Conservation (phyloP, 176 grass and related monocot species). For the Musa acuminata region DNA sequence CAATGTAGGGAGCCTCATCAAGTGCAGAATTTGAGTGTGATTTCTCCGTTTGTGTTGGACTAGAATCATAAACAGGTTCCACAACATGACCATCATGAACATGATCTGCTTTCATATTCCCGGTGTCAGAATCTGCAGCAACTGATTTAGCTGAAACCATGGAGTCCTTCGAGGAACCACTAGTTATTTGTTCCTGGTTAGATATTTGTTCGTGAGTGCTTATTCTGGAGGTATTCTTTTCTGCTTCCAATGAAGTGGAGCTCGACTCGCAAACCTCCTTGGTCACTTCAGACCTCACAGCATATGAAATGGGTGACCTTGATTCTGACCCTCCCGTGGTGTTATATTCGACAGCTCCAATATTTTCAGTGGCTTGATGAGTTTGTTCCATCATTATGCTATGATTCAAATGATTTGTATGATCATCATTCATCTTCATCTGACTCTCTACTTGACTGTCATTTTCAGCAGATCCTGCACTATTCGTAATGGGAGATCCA, state of each 20-base stretch:
- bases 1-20: slow-evolving; percentile 20
- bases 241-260: slow-evolving; percentile 20
- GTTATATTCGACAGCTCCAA: slow-evolving; percentile 21
- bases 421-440: background rate
- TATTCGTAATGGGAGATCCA: too few species aligned
- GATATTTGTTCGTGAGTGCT: too few species aligned
- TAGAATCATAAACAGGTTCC: too few species aligned
- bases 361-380: background rate
- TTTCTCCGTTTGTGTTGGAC: background rate
- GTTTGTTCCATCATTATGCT: background rate
- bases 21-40: slow-evolving; percentile 17
- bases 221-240: background rate
- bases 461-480: slow-evolving; percentile 1
- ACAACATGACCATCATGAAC: too few species aligned
- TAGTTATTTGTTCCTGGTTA: slow-evolving; percentile 27
- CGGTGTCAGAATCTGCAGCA: too few species aligned
- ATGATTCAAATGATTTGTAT: background rate
- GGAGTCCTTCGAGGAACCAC: background rate
- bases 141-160: too few species aligned
- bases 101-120: too few species aligned
- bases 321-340: slow-evolving; percentile 15
- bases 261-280: background rate
- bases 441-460: background rate
- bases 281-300: slow-evolving; percentile 6
- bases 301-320: slow-evolving; percentile 27